Evolutionary conservation across 768 basidiomycete genomes (phyloP).

Genomic region (Boletus vinaceobasis): DNA sequence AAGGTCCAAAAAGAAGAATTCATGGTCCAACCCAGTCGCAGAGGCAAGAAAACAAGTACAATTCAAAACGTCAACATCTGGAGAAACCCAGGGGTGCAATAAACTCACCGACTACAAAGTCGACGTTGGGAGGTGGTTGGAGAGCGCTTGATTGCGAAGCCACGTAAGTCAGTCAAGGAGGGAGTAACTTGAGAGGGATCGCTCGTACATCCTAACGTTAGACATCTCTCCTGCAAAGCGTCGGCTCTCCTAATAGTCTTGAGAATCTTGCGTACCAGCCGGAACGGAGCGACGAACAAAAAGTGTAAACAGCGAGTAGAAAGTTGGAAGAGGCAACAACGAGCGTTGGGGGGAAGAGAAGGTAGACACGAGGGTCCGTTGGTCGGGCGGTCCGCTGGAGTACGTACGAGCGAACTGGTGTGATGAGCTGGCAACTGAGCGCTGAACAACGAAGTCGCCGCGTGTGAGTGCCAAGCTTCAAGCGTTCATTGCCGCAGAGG

Average conservation of each 20-base stretch:
- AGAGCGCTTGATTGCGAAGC: slow-evolving; percentile 52
- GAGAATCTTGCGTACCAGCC: slow-evolving; percentile 2
- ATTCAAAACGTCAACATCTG: neutral
- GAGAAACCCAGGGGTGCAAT: neutral
- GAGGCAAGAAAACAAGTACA: neutral
- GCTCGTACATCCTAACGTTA: slow-evolving; percentile 44
- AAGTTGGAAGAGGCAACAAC: neutral
- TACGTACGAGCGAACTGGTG: slow-evolving; percentile 9
- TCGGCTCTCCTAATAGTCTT: neutral
- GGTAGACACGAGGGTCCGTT: slow-evolving; percentile 1
- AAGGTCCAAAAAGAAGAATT: neutral
- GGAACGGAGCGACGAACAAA: neutral
- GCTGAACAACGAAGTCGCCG: slow-evolving; percentile 9
- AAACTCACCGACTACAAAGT: slow-evolving; percentile 74
- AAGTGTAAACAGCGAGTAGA: neutral
- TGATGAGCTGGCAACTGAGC: neutral
- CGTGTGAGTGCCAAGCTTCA: slow-evolving; percentile 14
- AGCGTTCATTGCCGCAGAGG: slow-evolving; percentile 17
- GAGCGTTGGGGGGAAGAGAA: neutral
- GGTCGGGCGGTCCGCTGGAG: neutral
- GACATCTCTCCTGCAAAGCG: slow-evolving; percentile 32
- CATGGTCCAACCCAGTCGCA: neutral
- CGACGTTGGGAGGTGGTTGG: slow-evolving; percentile 84
- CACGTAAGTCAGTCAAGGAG: slow-evolving; percentile 4
- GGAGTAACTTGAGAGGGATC: neutral